phyloP scores from a whole-genome alignment of 257 asterid genomes.

The Eucommia ulmoides region DNA sequence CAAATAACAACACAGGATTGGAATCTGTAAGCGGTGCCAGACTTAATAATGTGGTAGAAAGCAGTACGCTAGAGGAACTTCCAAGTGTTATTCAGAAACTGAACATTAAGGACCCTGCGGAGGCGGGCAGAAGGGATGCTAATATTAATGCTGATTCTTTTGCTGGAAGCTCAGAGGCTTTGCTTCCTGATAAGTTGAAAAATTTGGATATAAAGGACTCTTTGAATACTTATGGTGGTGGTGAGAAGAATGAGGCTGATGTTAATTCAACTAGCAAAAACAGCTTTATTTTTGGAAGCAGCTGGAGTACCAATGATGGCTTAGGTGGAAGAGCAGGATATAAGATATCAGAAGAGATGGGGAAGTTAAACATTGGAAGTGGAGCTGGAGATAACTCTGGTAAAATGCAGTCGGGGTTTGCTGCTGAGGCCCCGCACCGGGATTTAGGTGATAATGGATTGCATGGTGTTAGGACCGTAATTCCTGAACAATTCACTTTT shows the following conservation, averaged over 20 bases:
- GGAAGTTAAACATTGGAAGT: slow-evolving; percentile 9
- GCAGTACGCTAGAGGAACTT: slow-evolving; percentile 23
- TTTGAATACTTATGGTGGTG: slow-evolving; percentile 5
- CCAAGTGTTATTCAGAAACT: slow-evolving; percentile 46
- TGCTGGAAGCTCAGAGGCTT: slow-evolving; percentile 15
- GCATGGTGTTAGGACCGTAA: slow-evolving; percentile 17
- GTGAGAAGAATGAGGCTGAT: slow-evolving; percentile 19
- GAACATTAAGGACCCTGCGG: slow-evolving; percentile 31
- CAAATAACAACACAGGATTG: too few relatives aligned
- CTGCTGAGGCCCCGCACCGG: slow-evolving; percentile 13
- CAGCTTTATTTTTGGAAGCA: slow-evolving; percentile 7
- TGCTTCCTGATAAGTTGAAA: slow-evolving; percentile 21
- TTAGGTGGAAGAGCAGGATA: slow-evolving; percentile 2
- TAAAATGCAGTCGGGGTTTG: slow-evolving; percentile 8
- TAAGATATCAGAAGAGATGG: not conserved
- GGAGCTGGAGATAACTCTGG: slow-evolving; percentile 12
- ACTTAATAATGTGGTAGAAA: slow-evolving; percentile 14
- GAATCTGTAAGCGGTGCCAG: too few relatives aligned
- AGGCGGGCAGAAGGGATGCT: not conserved
- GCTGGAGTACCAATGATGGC: slow-evolving; percentile 9
- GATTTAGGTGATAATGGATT: slow-evolving; percentile 18
- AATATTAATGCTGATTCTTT: slow-evolving; percentile 10
- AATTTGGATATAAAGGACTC: slow-evolving; percentile 25
- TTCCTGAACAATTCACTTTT: slow-evolving; percentile 30
- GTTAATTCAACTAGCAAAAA: slow-evolving; percentile 10